Percentiles rank a stretch among this genome's conserved stretches.
phyloP scores from a whole-genome alignment of 1,284 basidiomycete species.

The Macrocystidia cucumis region DNA sequence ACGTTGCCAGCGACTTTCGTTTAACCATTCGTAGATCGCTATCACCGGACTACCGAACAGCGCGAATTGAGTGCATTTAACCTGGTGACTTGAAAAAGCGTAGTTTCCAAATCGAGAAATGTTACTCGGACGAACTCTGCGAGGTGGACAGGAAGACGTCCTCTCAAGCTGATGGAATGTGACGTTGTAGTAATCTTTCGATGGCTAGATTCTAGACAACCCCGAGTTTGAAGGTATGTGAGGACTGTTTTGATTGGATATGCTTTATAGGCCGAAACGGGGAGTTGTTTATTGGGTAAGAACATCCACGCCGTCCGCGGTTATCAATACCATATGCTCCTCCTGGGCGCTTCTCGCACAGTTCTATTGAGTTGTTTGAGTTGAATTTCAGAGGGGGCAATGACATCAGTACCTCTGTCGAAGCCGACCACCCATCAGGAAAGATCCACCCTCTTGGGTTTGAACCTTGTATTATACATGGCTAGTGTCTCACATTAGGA shows the following conservation, averaged over 20 bases:
- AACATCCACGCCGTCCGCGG: constrained; percentile 51
- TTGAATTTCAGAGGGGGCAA: background rate
- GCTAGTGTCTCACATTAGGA: constrained; percentile 33
- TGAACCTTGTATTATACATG: constrained; percentile 68
- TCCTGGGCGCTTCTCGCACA: constrained; percentile 79
- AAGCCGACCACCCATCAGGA: constrained; percentile 85
- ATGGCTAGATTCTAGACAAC: no score
- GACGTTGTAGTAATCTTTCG: no score
- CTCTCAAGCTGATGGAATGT: no score
- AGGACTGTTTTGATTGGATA: background rate
- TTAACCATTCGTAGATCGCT: background rate
- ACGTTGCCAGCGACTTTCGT: constrained; percentile 7
- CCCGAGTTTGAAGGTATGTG: background rate
- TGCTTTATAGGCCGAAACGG: background rate
- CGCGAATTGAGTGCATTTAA: no score
- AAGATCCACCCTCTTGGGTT: constrained; percentile 67
- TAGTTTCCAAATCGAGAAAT: no score
- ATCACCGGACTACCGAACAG: no score
- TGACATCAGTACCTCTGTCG: constrained; percentile 54
- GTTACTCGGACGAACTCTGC: no score
- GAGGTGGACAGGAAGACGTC: no score
- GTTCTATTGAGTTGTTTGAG: constrained; percentile 28
- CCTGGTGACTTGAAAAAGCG: no score
- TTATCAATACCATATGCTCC: constrained; percentile 85
- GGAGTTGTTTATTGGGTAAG: constrained; percentile 21